Conservation (phyloP, 192 early-diverging fungal genomes). For the Backusella luteola region DNA sequence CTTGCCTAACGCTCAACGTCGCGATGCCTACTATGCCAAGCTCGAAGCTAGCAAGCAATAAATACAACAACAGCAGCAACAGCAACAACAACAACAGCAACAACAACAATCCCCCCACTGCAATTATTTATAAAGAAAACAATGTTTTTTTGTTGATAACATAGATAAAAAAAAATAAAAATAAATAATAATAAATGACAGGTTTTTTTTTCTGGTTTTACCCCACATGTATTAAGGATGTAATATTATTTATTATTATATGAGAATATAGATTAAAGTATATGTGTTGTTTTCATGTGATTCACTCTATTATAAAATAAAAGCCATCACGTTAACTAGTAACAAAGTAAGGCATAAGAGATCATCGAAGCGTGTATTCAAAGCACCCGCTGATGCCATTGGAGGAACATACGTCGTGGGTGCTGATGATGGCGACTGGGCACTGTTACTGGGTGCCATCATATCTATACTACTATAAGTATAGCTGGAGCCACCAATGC, state of each 20-base stretch:
- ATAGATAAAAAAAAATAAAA: neutral
- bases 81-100: neutral
- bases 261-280: neutral
- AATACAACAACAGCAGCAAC: neutral
- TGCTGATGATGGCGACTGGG: neutral
- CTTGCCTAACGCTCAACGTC: slow-evolving; percentile 29
- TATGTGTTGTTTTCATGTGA: neutral
- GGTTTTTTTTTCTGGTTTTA: neutral
- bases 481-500: neutral
- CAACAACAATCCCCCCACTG: neutral
- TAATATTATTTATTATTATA: neutral
- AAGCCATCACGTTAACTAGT: neutral
- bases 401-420: neutral
- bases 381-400: neutral
- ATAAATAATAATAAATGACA: neutral
- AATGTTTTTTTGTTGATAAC: neutral
- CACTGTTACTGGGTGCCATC: neutral
- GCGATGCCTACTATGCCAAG: slow-evolving; percentile 45
- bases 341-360: neutral
- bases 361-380: neutral
- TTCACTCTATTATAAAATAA: too few relatives aligned
- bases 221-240: neutral
- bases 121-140: neutral
- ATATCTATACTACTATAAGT: neutral
- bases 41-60: slow-evolving; percentile 40